phyloP scores from a whole-genome alignment of 192 early-diverging fungal genomes.

The Haplosporangium gracile region DNA sequence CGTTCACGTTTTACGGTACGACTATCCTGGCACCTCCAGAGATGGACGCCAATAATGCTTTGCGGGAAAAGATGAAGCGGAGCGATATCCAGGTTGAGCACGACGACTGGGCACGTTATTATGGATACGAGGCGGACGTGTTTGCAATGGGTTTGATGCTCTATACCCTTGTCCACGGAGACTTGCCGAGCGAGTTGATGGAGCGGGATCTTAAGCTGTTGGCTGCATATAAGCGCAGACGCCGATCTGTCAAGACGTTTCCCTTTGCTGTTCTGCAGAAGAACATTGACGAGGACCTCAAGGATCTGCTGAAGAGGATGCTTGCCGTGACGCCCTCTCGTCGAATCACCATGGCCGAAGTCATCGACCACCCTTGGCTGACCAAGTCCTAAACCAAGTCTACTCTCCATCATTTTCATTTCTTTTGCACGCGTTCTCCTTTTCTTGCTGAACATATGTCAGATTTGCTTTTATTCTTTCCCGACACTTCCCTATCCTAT shows the following conservation, averaged over 20 bases:
- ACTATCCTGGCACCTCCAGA: slow-evolving; percentile 31
- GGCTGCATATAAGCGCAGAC: slow-evolving; percentile 13
- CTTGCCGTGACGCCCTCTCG: background rate
- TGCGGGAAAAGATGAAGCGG: background rate
- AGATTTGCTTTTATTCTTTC: background rate
- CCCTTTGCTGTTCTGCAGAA: slow-evolving; percentile 3
- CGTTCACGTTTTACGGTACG: slow-evolving; percentile 23
- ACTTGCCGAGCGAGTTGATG: slow-evolving; percentile 60
- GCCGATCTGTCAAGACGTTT: slow-evolving; percentile 12
- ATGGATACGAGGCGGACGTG: slow-evolving; percentile 75
- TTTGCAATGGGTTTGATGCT: slow-evolving; percentile 93
- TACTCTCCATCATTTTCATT: background rate
- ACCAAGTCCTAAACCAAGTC: background rate
- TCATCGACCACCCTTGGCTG: slow-evolving; percentile 8
- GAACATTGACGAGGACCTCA: slow-evolving; percentile 1
- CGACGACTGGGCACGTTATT: slow-evolving; percentile 18
- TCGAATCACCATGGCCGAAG: slow-evolving; percentile 10
- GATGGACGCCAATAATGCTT: slow-evolving; percentile 21
- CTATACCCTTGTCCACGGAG: slow-evolving; percentile 83
- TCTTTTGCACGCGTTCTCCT: background rate
- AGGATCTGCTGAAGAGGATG: slow-evolving; percentile 9
- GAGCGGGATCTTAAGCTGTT: slow-evolving; percentile 2
- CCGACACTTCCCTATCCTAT: background rate
- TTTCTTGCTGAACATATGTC: background rate
- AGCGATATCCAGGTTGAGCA: background rate